Evolutionary conservation across 768 basidiomycete genomes (phyloP).

Genomic region (Agrocybe praecox): DNA sequence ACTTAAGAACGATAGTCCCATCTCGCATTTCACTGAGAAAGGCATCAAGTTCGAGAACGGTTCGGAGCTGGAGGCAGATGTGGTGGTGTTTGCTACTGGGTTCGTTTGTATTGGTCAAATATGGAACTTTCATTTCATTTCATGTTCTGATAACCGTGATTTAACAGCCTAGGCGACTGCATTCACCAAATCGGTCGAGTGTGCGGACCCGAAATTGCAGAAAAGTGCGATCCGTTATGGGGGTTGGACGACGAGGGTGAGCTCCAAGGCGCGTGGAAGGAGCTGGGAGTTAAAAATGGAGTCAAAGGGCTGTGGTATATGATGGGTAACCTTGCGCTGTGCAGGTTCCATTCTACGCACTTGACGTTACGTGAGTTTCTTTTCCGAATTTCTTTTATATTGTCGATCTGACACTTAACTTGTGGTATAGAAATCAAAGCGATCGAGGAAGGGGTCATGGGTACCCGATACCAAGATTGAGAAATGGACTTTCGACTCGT

Average conservation of each 20-base stretch:
- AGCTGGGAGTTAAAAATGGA: constrained; percentile 39
- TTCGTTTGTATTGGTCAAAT: constrained; percentile 22
- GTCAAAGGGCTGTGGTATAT: constrained; percentile 57
- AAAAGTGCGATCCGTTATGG: constrained; percentile 48
- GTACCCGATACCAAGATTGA: constrained; percentile 10
- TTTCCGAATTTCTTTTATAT: neutral
- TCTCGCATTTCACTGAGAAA: constrained; percentile 44
- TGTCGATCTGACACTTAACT: neutral
- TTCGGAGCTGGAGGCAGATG: constrained; percentile 48
- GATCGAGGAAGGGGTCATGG: constrained; percentile 42
- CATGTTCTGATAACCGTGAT: no score
- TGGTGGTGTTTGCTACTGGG: constrained; percentile 64
- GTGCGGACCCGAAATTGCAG: constrained; percentile 25
- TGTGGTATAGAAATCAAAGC: constrained; percentile 65
- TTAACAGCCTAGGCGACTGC: constrained; percentile 50
- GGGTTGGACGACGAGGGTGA: constrained; percentile 70
- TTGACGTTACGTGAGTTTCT: constrained; percentile 62
- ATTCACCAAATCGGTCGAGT: constrained; percentile 30
- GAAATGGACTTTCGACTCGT: neutral
- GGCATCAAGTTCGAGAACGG: constrained; percentile 54
- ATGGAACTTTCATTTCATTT: neutral
- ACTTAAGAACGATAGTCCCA: constrained; percentile 60
- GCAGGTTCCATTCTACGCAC: constrained; percentile 70
- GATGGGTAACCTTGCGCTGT: constrained; percentile 58
- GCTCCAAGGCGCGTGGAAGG: constrained; percentile 38